These are phyloP conservation scores for Penicillium psychrofluorescens DNA, from an alignment of 495 filamentous ascomycete genomes.

Conservation along the genomic window DNA sequence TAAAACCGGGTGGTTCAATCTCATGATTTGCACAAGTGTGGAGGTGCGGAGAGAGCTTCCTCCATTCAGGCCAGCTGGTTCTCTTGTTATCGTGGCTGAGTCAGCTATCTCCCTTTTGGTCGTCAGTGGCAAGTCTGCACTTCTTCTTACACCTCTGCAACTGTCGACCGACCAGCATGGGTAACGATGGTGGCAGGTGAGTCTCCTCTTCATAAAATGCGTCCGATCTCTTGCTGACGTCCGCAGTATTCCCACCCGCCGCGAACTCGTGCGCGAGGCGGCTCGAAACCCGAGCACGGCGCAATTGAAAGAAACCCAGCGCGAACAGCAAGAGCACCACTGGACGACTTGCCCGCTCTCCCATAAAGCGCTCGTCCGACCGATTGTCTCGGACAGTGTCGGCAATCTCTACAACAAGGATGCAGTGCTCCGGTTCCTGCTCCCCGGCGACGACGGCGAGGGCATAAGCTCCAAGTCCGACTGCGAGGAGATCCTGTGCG, in stretches of 20 bases:
- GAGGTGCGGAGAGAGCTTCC: slow-evolving; percentile 30
- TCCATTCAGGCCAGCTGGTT: slow-evolving; percentile 27
- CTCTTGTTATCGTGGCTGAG: slow-evolving; percentile 22
- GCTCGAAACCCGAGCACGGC: slow-evolving; percentile 74
- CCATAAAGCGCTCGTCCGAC: slow-evolving; percentile 59
- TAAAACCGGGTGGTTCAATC: slow-evolving; percentile 32
- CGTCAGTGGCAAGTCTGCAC: slow-evolving; percentile 14
- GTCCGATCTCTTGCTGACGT: neutral
- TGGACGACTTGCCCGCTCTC: slow-evolving; percentile 87
- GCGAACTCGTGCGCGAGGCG: slow-evolving; percentile 89
- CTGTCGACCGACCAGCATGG: slow-evolving; percentile 50
- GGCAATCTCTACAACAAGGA: slow-evolving; percentile 96
- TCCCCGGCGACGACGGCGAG: slow-evolving; percentile 53
- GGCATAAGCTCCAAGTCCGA: slow-evolving; percentile 47
- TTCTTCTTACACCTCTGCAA: neutral
- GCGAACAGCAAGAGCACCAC: slow-evolving; percentile 73
- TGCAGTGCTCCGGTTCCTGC: slow-evolving; percentile 71
- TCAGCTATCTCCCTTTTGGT: slow-evolving; percentile 17
- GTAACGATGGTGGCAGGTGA: slow-evolving; percentile 84
- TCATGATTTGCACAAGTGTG: slow-evolving; percentile 36
- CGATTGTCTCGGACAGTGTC: slow-evolving; percentile 76
- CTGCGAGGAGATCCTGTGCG: slow-evolving; percentile 60
- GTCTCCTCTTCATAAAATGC: slow-evolving; percentile 5
- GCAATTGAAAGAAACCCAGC: slow-evolving; percentile 80
- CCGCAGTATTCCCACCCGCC: slow-evolving; percentile 80